These are phyloP conservation scores for Acephala macrosclerotiorum DNA, from an alignment of 2,329 filamentous ascomycete genomes.

Conservation along the genomic window DNA sequence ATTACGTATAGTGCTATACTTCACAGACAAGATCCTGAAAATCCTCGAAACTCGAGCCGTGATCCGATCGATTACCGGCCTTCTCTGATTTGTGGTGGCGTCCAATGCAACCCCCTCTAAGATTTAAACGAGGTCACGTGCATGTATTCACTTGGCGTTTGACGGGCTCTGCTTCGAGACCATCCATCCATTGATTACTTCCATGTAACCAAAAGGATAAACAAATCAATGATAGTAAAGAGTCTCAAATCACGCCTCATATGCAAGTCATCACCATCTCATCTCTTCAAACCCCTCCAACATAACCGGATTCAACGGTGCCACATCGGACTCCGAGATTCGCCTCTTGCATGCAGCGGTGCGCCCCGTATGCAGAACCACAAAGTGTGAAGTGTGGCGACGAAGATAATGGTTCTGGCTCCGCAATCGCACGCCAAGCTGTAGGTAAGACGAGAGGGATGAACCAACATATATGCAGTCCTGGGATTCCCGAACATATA, in stretches of 20 bases:
- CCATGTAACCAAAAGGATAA: neutral
- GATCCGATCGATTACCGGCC: constrained; percentile 4
- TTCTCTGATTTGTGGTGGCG: neutral
- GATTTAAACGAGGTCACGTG: neutral
- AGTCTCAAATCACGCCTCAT: neutral
- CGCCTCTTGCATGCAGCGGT: neutral
- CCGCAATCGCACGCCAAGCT: neutral
- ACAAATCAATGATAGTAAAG: no score
- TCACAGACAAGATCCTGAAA: neutral
- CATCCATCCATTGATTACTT: neutral
- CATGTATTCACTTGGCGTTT: neutral
- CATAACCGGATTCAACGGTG: neutral
- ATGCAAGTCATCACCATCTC: constrained; percentile 5
- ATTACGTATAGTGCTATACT: constrained; percentile 3
- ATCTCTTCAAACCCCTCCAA: neutral
- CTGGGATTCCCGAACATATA: neutral
- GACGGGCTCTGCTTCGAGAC: neutral
- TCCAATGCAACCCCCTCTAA: neutral
- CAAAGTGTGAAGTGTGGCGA: neutral
- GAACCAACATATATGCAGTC: neutral
- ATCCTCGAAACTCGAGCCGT: constrained; percentile 1
- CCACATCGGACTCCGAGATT: constrained; percentile 2
- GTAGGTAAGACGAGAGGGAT: neutral
- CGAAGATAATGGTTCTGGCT: neutral
- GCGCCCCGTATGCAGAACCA: neutral